A percentile compares a stretch with the other conserved stretches of the same genome.
Evolutionary conservation across 2,329 filamentous ascomycete genomes (phyloP).

Genomic region (Xylaria arbuscula): DNA sequence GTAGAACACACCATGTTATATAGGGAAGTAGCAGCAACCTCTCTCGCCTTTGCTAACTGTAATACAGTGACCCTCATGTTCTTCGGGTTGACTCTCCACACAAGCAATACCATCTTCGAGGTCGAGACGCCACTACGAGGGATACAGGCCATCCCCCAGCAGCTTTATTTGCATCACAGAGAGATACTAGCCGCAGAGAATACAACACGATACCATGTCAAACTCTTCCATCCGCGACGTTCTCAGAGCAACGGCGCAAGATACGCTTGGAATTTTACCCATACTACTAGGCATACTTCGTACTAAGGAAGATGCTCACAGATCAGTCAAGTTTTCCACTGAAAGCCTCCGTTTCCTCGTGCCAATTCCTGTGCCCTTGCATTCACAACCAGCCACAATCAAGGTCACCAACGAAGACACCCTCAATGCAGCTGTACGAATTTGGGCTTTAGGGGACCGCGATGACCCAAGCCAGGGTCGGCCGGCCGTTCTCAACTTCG

Average conservation of each 20-base stretch:
- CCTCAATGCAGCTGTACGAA: slow-evolving; percentile 4
- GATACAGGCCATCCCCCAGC: background rate
- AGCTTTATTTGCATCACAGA: background rate
- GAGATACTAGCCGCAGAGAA: background rate
- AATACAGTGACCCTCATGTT: background rate
- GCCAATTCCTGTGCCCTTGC: background rate
- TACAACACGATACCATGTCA: background rate
- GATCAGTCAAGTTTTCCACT: slow-evolving; percentile 2
- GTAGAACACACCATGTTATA: background rate
- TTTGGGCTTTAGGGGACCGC: background rate
- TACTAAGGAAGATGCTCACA: background rate
- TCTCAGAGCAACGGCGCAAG: background rate
- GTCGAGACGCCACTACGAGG: background rate
- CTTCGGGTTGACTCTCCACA: background rate
- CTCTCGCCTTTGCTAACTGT: background rate
- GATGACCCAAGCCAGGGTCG: background rate
- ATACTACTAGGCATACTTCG: background rate
- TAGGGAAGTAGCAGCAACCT: background rate
- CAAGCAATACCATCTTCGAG: slow-evolving; percentile 2
- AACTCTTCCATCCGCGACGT: background rate
- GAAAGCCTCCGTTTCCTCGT: background rate
- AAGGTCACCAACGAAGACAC: slow-evolving; percentile 5
- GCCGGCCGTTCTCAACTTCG: slow-evolving; percentile 9
- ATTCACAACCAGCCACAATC: background rate
- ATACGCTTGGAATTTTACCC: background rate